These are phyloP conservation scores for Zangia roseola DNA, from an alignment of 768 basidiomycete species.

Conservation along the genomic window DNA sequence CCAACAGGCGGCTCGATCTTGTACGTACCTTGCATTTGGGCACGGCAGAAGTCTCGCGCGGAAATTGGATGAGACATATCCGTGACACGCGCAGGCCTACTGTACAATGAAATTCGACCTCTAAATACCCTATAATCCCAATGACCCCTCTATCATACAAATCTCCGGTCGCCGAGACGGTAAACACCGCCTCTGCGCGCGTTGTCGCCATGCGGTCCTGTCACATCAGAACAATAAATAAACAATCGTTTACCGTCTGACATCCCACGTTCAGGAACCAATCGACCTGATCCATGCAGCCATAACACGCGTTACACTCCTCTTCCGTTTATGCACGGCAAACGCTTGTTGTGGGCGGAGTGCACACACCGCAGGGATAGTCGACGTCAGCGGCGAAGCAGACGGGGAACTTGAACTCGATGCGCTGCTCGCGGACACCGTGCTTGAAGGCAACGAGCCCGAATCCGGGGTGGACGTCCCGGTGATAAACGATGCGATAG, in stretches of 20 bases:
- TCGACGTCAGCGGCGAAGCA: slow-evolving; percentile 3
- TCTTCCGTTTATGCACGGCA: slow-evolving; percentile 13
- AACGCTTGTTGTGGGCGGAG: slow-evolving; percentile 22
- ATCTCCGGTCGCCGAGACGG: not conserved
- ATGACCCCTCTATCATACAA: no score
- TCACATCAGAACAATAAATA: slow-evolving; percentile 1
- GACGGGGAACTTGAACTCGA: slow-evolving; percentile 6
- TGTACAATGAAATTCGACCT: not conserved
- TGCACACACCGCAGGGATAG: slow-evolving; percentile 10
- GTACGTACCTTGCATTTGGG: no score
- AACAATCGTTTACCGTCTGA: not conserved
- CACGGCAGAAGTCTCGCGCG: no score
- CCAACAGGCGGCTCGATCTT: no score
- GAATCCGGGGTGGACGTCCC: slow-evolving; percentile 14
- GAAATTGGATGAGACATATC: no score
- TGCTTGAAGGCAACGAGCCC: slow-evolving; percentile 3
- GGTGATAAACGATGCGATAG: slow-evolving; percentile 42
- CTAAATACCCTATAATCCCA: not conserved
- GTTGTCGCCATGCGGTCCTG: not conserved
- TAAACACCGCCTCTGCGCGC: not conserved
- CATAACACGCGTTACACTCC: slow-evolving; percentile 14
- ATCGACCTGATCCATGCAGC: slow-evolving; percentile 24
- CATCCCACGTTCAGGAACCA: slow-evolving; percentile 2
- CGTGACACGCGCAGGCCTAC: not conserved
- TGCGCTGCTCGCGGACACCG: not conserved